Base-by-base conservation (phyloP, 164 flowering plant genomes). In the Buxus sempervirens region DNA sequence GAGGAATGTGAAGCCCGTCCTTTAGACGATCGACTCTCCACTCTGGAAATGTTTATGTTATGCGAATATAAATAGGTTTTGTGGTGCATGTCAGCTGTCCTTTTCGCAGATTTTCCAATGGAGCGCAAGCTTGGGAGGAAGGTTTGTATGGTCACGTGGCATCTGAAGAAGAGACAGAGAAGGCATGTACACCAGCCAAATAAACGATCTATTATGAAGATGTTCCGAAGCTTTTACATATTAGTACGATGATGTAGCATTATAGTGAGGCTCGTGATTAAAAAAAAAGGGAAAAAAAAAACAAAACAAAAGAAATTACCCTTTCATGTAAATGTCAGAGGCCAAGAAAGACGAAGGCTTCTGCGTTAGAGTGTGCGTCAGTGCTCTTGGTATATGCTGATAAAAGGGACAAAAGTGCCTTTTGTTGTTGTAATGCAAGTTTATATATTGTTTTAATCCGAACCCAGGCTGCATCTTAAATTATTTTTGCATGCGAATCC, bases 81-180 rank as follows among this genome's bases (percentile, higher is more conserved):
- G 62, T 54, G 63, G 41, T 59, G 67, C 36, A 62, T 71, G 71
- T 60, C 58, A 67, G 69, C 72, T 77, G 70, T 57, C 67, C 65
- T 64, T 76, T 56, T 54, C 10, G 22, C 71, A 65, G 70, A 63
- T 72, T 81, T 74, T 77, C 83, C 78, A 32, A 63, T 10, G 18
- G 58, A 79, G 87, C 86, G 82, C 73, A 83, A 83, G 85, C 87
- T 75, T 78, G 66, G 77, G 75, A 64, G 68, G 27, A 32, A 7
- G 7, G 3, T 26, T 61, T 70, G 67, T 74, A 75, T 73, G 77
- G 65, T 48, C 63, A 28, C 14, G 55, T 41, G 26, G 67, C 67
- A 25, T 14, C 54, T 54, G 25, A 64, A 32, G 67, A 64, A 36
- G 55, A 48, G 23, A 16, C 4, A 32, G 24, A 19, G 18, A 51